phyloP scores from a whole-genome alignment of 176 grass and related monocot species.

The Rhynchospora breviuscula region DNA sequence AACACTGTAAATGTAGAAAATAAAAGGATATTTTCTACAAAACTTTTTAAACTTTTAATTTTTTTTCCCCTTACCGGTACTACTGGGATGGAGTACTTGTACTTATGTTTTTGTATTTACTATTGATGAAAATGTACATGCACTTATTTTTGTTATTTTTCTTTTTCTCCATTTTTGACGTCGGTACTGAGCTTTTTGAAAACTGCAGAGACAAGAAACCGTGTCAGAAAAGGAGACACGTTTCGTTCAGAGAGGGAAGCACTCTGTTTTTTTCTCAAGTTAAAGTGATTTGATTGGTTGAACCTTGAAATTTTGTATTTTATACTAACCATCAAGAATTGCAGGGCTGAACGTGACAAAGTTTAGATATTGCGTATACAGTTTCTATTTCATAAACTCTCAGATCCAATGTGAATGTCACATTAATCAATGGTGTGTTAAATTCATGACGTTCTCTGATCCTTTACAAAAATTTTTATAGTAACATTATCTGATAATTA shows the following conservation, averaged over 20 bases:
- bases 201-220: not conserved
- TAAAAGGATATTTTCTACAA: not conserved
- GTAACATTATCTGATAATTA: no score
- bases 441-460: not conserved
- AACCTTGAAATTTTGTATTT: not conserved
- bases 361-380: not conserved
- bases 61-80: not conserved
- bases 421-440: not conserved
- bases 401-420: not conserved
- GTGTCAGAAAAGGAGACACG: constrained; percentile 9
- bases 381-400: not conserved
- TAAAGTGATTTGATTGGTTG: constrained; percentile 6
- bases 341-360: constrained; percentile 2
- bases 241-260: not conserved
- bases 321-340: not conserved
- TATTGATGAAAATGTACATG: no score
- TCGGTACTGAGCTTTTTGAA: not conserved
- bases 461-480: no score
- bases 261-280: not conserved
- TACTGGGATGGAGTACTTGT: not conserved
- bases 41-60: not conserved
- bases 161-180: not conserved
- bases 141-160: not conserved
- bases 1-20: not conserved
- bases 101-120: not conserved